Base-by-base conservation (phyloP, 169 alveolate genomes). In the Cytauxzoon felis region DNA sequence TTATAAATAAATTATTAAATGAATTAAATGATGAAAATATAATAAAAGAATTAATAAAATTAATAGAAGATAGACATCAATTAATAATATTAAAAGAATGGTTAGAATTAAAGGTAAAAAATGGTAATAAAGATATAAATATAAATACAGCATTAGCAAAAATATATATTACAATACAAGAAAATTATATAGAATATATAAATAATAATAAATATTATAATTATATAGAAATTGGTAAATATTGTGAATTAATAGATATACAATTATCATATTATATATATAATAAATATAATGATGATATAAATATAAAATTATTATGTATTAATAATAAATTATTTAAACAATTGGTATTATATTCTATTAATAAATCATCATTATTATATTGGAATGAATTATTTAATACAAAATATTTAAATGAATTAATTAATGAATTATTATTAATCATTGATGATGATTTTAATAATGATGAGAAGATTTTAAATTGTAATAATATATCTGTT, bases 161-260 rank as follows among this genome's bases (percentile, higher is more conserved):
- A 94, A 97, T 97, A 67, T 95, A 93, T 78, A 96, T 98, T 42
- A 98, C 96, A 75, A 92, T 97, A 59, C 95, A 95, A 69, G 87
- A 95, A 71, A 97, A 95, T 65, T 97, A 99, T 11, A 98, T 96
- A 76, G 90, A 89, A 57, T 96, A 95, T 91, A 87, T 98, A 57
- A 95, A 93, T 81, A 96, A 93, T 69, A 96, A 98, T 81, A 91
- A 96, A 68, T 93, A 82, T 79, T 98, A 97, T 82, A 99, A 97
- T 81, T 92, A 98, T 32, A 93, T 90, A 63, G 92, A 88, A 24
- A 97, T 98, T 38, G 99, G 99, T 13, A 93, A 92, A 84, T 98
- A 90, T 88, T 97, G 99, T 80, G 99, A 97, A 86, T 99, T 96
- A 38, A 88, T 98, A 67, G 99, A 98, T 86, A 98, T 99, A 13